A percentile compares a stretch with the other conserved stretches of the same genome.
phyloP scores from a whole-genome alignment of 2,329 filamentous ascomycete genomes.

The Blastomyces parvus region DNA sequence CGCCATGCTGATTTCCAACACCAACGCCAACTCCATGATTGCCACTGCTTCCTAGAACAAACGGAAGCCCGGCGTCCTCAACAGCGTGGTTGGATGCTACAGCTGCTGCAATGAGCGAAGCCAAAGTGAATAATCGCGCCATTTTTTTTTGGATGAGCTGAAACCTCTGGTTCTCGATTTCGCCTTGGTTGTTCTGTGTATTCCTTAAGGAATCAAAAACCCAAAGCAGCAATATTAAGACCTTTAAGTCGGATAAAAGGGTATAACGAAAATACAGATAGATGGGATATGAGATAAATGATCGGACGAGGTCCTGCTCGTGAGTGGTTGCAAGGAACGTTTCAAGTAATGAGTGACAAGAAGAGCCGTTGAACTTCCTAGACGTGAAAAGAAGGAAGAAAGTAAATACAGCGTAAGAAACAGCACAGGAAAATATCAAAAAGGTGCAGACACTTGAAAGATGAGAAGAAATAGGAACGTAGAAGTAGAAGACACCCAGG shows the following conservation, averaged over 20 bases:
- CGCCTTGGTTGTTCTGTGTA: background rate
- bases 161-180: slow-evolving; percentile 5
- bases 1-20: background rate
- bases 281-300: background rate
- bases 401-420: background rate
- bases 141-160: slow-evolving; percentile 7
- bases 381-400: slow-evolving; percentile 16
- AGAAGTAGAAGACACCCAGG: background rate
- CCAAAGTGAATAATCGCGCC: slow-evolving; percentile 14
- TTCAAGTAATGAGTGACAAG: slow-evolving; percentile 7
- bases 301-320: slow-evolving; percentile 13
- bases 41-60: background rate
- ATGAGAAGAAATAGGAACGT: background rate
- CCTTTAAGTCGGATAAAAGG: slow-evolving; percentile 7
- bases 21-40: background rate
- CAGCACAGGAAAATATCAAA: background rate
- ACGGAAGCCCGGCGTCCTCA: slow-evolving; percentile 2
- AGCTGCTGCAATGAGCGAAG: slow-evolving; percentile 13
- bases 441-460: background rate
- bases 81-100: slow-evolving; percentile 10
- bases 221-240: slow-evolving; percentile 16
- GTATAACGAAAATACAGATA: background rate
- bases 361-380: slow-evolving; percentile 7
- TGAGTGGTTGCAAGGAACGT: background rate
- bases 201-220: slow-evolving; percentile 20